Percentiles rank a stretch among this genome's conserved stretches.
Evolutionary conservation across 2,329 filamentous ascomycete genomes (phyloP).

Genomic region (Microcyclospora tardicrescens): DNA sequence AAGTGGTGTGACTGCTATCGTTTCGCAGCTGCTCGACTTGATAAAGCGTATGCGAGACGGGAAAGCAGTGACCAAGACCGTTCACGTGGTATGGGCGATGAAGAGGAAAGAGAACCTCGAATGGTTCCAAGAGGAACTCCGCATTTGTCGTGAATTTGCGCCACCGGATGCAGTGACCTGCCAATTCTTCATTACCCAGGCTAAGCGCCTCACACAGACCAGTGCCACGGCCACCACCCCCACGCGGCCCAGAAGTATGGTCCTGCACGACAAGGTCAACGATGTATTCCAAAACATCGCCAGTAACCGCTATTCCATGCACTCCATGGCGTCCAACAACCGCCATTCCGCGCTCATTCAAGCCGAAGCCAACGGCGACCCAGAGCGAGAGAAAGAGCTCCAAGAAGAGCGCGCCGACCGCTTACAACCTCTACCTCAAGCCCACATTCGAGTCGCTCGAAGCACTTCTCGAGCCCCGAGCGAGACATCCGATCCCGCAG

Average conservation of each 20-base stretch:
- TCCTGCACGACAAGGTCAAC: conserved; percentile 77
- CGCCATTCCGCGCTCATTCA: conserved; percentile 73
- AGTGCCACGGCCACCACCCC: conserved; percentile 39
- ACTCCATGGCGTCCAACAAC: conserved; percentile 31
- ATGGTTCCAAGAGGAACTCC: conserved; percentile 91
- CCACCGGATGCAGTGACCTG: conserved; percentile 81
- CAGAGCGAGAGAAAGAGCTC: conserved; percentile 65
- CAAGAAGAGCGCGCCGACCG: conserved; percentile 72
- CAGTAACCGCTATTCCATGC: conserved; percentile 46
- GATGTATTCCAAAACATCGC: conserved; percentile 78
- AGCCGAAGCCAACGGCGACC: conserved; percentile 67
- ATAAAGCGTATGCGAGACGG: conserved; percentile 94
- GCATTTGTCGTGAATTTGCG: conserved; percentile 80
- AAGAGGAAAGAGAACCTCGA: conserved; percentile 89
- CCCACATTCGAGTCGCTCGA: conserved; percentile 25
- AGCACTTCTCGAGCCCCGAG: conserved; percentile 12
- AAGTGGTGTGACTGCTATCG: conserved; percentile 84
- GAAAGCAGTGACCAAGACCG: conserved; percentile 80
- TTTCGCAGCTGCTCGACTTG: conserved; percentile 82
- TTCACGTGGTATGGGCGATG: conserved; percentile 88
- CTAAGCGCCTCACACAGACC: conserved; percentile 44
- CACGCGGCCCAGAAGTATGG: conserved; percentile 51
- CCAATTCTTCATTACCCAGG: conserved; percentile 84
- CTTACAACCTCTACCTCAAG: conserved; percentile 64
- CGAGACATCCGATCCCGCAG: conserved; percentile 2